These are phyloP conservation scores for Coelastrella sp. DNA, from an alignment of 139 green algal species.

Conservation along the genomic window DNA sequence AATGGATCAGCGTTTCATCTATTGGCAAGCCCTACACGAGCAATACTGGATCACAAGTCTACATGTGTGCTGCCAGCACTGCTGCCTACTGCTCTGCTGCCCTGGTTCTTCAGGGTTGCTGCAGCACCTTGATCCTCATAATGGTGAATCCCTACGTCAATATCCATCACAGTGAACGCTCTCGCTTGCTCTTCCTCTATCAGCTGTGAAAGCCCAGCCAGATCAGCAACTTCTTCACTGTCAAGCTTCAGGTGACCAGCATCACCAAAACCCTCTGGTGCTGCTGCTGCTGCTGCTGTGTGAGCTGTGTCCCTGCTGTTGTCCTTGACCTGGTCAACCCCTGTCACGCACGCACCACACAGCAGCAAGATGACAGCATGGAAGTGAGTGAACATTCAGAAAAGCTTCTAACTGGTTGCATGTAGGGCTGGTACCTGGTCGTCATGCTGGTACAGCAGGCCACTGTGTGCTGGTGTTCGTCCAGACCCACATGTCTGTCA, in stretches of 20 bases:
- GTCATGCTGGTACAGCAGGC: background rate
- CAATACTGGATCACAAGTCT: too few relatives aligned
- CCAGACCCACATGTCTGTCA: background rate
- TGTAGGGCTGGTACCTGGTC: background rate
- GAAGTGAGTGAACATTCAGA: background rate
- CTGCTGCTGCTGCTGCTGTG: background rate
- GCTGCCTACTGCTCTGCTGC: too few relatives aligned
- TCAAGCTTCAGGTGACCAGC: background rate
- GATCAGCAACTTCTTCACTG: background rate
- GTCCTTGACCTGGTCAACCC: background rate
- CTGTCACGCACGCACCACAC: background rate
- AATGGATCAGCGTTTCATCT: too few relatives aligned
- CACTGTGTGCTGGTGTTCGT: background rate
- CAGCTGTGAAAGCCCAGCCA: background rate
- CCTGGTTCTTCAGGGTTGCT: background rate
- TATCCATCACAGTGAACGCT: conserved; percentile 26
- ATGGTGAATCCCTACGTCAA: conserved; percentile 31
- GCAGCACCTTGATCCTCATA: background rate
- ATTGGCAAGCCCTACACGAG: too few relatives aligned
- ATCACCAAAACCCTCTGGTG: background rate
- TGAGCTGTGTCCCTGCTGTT: background rate
- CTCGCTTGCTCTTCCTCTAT: conserved; percentile 13
- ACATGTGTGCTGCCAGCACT: too few relatives aligned
- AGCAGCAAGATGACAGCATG: background rate
- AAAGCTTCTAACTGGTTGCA: background rate